A percentile compares a stretch with the other conserved stretches of the same genome.
Conservation (phyloP, 176 grass and related monocot species). For the Tillandsia leiboldiana region DNA sequence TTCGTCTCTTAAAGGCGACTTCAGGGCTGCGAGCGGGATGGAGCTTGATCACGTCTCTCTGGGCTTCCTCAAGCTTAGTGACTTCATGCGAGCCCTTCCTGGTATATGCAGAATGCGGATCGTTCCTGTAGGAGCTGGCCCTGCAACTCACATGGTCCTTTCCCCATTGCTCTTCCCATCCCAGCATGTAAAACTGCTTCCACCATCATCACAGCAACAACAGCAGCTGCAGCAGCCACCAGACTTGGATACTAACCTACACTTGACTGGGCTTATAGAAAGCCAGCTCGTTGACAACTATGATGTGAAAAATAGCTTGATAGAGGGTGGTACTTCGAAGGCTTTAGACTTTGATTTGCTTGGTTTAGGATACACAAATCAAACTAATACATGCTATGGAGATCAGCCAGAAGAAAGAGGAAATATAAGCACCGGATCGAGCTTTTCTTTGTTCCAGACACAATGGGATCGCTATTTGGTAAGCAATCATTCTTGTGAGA, state of each 20-base stretch:
- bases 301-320: conserved; percentile 28
- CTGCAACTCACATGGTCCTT: conserved; percentile 55
- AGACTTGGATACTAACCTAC: too few species aligned
- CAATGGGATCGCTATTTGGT: conserved; percentile 53
- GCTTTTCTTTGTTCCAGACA: conserved; percentile 49
- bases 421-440: conserved; percentile 26
- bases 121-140: conserved; percentile 39
- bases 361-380: not conserved
- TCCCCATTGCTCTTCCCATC: conserved; percentile 30
- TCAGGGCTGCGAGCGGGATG: conserved; percentile 48
- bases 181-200: conserved; percentile 38
- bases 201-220: conserved; percentile 6
- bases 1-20: conserved; percentile 52
- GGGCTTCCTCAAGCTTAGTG: conserved; percentile 57
- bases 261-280: too few species aligned
- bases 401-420: conserved; percentile 29
- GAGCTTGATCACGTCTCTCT: conserved; percentile 43
- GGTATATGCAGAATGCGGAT: conserved; percentile 54
- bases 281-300: conserved; percentile 12
- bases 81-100: conserved; percentile 52
- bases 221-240: conserved; percentile 11
- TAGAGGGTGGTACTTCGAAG: conserved; percentile 24
- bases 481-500: conserved; percentile 18
- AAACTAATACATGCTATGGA: conserved; percentile 24
- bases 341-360: conserved; percentile 20